Evolutionary conservation across 345 rosid genomes (phyloP), one percentile per base, ranked within the genome.

Genomic region (Salix brachista): DNA sequence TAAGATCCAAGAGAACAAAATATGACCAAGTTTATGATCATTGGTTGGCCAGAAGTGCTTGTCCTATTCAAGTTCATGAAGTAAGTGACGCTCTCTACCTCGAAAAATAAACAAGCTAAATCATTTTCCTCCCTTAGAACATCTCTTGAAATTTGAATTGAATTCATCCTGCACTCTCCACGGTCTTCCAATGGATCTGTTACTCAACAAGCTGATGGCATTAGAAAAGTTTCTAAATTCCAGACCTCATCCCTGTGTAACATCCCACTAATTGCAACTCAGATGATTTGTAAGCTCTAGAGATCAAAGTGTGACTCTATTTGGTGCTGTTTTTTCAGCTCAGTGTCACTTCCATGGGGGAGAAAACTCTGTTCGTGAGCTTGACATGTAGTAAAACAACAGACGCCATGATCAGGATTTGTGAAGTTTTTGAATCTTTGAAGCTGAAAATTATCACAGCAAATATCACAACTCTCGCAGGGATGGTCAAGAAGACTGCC

Each of bases 321-420:
- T 10, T 42, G 46, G 46, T 42, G 46, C 13, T 41, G 13, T 21
- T 11, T 19, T 67, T 67, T 21, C 87, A 95, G 99, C 80, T 93
- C 17, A 86, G 90, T 79, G 90, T 93, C 26, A 87, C 89, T 2
- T 78, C 80, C 58, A 90, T 93, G 98, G 90, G 90, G 61, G 97
- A 93, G 78, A 90, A 75, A 84, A 90, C 82, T 2, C 34, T 91
- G 85, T 84, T 91, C 71, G 97, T 95, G 78, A 93, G 92, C 83
- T 80, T 91, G 83, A 91, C 94, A 60, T 96, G 98, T 65, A 85
- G 89, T 70, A 89, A 89, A 77, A 89, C 87, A 67, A 79, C 89
- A 73, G 96, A 93, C 46, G 92, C 99, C n/a, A 91, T 96, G 94
- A 92, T 91, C 19, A 93, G 84, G 75, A 83, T 96, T 2, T 96